Evolutionary conservation across 352 stramenopile genomes (phyloP), one percentile per base, ranked within the genome.

Genomic region (Pythium phragmitis): DNA sequence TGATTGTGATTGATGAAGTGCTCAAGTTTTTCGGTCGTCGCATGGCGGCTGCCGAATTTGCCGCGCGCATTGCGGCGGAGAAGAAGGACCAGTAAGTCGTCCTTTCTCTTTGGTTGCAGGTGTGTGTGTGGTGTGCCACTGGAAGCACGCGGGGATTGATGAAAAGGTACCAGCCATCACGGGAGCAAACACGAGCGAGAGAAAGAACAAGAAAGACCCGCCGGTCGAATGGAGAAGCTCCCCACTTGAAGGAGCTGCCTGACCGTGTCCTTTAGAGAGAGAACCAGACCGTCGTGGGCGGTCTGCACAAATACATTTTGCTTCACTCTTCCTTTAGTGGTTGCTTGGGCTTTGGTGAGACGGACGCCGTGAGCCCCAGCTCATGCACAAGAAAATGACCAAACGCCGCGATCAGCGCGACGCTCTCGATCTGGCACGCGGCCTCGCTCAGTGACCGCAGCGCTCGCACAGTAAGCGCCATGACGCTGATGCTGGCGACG

Each of bases 1-100:
- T 98, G 14, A 94, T 98, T 68, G 50, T 98, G 21, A 97, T 98
- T 63, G 94, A 98, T 67, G 94, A 98, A 72, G 82, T 98, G 42
- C 82, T 98, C 61, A 98, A 98, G 79, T 87, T 97, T 58, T 64
- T 98, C 17, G 92, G 90, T 17, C 88, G 91, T 43, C 77, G 83
- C 59, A 96, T 95, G 68, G 76, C 77, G 43, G 81, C 77, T 30
- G 77, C 77, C 12, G 87, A 95, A 69, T 73, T 95, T 37, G 76
- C 88, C 62, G 48, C 77, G 45, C 87, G 87, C 54, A 72, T 95
- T 48, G 43, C 62, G 0, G 66, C 53, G 1, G 75, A 80, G 45
- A 82, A 85, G 74, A 83, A 87, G 65, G 28, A 75, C 61, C 74
- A 86, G 72, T 84, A 79, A 72, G 34, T 11, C 19, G 19, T 16